Evolutionary conservation across 2,329 filamentous ascomycete genomes (phyloP).

Genomic region (Colletotrichum cuscutae): DNA sequence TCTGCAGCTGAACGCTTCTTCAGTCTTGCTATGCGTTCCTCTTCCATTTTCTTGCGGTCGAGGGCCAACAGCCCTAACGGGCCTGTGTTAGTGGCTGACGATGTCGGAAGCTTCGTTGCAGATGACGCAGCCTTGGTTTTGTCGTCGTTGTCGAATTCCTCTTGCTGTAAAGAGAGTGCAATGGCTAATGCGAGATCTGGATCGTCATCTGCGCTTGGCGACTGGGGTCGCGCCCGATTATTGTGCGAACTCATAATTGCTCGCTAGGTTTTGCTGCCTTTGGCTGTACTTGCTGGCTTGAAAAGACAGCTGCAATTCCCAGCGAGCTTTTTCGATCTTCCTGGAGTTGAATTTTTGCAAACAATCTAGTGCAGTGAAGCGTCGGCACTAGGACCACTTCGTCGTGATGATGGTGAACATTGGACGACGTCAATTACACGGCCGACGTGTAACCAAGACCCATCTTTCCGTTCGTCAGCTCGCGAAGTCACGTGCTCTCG

Average conservation of each 20-base stretch:
- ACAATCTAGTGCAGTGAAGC: not conserved
- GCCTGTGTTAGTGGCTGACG: slow-evolving; percentile 21
- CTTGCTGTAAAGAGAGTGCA: slow-evolving; percentile 62
- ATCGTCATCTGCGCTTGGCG: slow-evolving; percentile 57
- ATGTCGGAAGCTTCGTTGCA: not conserved
- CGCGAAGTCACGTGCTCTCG: slow-evolving; percentile 43
- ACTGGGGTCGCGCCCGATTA: not conserved
- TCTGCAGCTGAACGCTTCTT: slow-evolving; percentile 59
- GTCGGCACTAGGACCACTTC: not conserved
- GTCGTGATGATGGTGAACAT: not conserved
- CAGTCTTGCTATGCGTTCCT: slow-evolving; percentile 79
- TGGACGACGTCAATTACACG: not conserved
- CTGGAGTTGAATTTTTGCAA: not conserved
- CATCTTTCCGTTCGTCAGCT: not conserved
- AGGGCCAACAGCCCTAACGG: slow-evolving; percentile 61
- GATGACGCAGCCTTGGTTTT: not conserved
- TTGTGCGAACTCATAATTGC: slow-evolving; percentile 4
- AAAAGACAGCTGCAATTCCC: not conserved
- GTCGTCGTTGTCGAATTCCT: slow-evolving; percentile 15
- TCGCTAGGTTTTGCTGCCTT: not conserved
- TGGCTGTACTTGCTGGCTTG: not conserved
- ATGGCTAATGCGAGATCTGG: slow-evolving; percentile 71
- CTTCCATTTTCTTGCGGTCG: slow-evolving; percentile 86
- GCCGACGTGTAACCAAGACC: not conserved
- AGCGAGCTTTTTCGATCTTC: not conserved